Percentiles rank a stretch among this genome's conserved stretches.
phyloP scores from a whole-genome alignment of 83 land plant species.

The Larix sibirica region DNA sequence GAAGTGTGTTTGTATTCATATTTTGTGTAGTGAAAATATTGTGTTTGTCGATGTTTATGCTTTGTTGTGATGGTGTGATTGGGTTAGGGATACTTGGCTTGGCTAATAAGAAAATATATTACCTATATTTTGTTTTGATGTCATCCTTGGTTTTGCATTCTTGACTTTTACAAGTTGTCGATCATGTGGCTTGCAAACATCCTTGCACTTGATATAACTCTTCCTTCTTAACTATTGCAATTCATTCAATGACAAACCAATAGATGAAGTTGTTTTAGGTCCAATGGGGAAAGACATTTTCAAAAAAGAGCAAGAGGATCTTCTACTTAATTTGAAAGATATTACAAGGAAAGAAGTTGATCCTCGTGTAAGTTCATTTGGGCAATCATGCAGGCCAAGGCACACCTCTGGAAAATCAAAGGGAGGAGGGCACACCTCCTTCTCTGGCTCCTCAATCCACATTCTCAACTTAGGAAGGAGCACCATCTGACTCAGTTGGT shows the following conservation, averaged over 20 bases:
- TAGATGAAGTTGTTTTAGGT: constrained; percentile 27
- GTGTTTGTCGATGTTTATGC: no score
- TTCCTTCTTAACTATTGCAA: constrained; percentile 21
- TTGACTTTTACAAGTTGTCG: not conserved
- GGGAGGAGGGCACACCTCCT: no score
- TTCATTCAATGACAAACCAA: constrained; percentile 47
- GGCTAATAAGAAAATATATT: not conserved
- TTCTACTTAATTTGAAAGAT: constrained; percentile 42
- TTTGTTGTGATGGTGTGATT: no score
- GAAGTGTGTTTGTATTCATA: no score
- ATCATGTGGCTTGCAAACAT: constrained; percentile 3
- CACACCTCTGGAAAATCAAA: no score
- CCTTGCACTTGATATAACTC: not conserved
- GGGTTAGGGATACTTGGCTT: no score
- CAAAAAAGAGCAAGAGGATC: constrained; percentile 38
- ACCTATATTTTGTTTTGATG: not conserved
- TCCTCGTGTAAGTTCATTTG: constrained; percentile 21
- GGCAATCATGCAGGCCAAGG: no score
- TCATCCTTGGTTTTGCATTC: not conserved
- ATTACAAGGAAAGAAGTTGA: constrained; percentile 50
- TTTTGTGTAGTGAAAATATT: no score
- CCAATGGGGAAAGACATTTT: constrained; percentile 43
- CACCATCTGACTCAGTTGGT: no score
- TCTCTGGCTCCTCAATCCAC: no score
- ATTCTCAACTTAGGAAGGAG: no score